Evolutionary conservation across 371 early-diverging fungal genomes (phyloP).

Genomic region (Actinomucor elegans): DNA sequence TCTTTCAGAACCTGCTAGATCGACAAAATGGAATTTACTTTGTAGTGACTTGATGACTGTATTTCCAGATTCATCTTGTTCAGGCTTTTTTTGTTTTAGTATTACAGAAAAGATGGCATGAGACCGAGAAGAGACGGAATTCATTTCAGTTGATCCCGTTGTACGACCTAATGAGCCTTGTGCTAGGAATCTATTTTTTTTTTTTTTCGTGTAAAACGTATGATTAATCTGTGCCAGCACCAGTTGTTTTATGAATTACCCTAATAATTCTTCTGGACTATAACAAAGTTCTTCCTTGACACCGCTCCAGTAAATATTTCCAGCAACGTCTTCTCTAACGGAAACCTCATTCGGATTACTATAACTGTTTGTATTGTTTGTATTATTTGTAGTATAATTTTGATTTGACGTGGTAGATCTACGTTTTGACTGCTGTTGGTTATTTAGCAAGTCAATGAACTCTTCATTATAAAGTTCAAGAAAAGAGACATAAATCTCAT

Average conservation of each 20-base stretch:
- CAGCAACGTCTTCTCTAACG: slow-evolving; percentile 87
- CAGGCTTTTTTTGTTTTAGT: slow-evolving; percentile 63
- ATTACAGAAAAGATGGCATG: slow-evolving; percentile 97
- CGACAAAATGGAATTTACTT: slow-evolving; percentile 97
- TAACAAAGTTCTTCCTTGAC: slow-evolving; percentile 76
- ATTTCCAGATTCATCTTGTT: slow-evolving; percentile 31
- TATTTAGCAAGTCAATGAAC: slow-evolving; percentile 74
- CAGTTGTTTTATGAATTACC: slow-evolving; percentile 24
- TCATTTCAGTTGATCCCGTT: slow-evolving; percentile 95
- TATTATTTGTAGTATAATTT: slow-evolving; percentile 12
- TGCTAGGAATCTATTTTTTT: slow-evolving; percentile 45
- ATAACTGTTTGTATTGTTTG: slow-evolving; percentile 30
- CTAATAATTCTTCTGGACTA: slow-evolving; percentile 72
- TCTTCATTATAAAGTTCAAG: slow-evolving; percentile 98
- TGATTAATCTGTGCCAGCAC: neutral
- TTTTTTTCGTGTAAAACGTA: neutral
- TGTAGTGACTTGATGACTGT: slow-evolving; percentile 15
- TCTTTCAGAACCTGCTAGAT: slow-evolving; percentile 98
- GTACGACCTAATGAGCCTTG: slow-evolving; percentile 80
- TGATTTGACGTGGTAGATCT: slow-evolving; percentile 1
- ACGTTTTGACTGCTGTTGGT: slow-evolving; percentile 23
- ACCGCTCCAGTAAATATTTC: slow-evolving; percentile 85
- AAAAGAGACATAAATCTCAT: slow-evolving; percentile 60
- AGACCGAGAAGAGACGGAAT: slow-evolving; percentile 89
- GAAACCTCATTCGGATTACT: slow-evolving; percentile 40